These are phyloP conservation scores for Piper betle DNA, from an alignment of 164 flowering plant species.

Conservation along the genomic window DNA sequence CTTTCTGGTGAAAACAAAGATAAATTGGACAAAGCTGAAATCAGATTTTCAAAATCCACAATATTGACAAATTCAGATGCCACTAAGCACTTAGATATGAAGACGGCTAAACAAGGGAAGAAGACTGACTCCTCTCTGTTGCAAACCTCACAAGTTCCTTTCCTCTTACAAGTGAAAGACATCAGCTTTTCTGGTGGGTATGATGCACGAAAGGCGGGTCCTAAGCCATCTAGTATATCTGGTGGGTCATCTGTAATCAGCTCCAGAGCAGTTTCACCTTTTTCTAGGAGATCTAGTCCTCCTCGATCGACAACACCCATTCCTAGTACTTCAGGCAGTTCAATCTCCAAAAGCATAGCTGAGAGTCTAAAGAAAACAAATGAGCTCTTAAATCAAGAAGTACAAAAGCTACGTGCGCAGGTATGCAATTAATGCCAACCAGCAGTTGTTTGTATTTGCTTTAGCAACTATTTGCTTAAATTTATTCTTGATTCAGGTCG, in stretches of 20 bases:
- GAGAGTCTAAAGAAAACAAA: conserved; percentile 96
- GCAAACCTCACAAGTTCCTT: conserved; percentile 53
- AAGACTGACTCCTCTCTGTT: conserved; percentile 53
- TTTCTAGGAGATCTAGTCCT: conserved; percentile 89
- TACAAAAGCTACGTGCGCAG: conserved; percentile 72
- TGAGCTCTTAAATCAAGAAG: conserved; percentile 87
- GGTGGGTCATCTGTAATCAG: conserved; percentile 38
- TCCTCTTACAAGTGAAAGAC: conserved; percentile 59
- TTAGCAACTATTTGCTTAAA: neutral
- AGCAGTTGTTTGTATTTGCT: neutral
- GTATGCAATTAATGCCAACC: conserved; percentile 18
- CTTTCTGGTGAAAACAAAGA: conserved; percentile 91
- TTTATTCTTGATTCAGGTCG: conserved; percentile 36
- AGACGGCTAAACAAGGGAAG: conserved; percentile 83
- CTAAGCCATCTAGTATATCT: conserved; percentile 48
- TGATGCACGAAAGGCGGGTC: conserved; percentile 40
- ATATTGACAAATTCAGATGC: conserved; percentile 69
- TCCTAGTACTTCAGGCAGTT: conserved; percentile 85
- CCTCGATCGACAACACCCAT: conserved; percentile 95
- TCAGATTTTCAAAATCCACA: conserved; percentile 41
- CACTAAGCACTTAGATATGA: conserved; percentile 75
- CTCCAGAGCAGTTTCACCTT: conserved; percentile 91
- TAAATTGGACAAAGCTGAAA: conserved; percentile 68
- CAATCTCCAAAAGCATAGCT: conserved; percentile 74
- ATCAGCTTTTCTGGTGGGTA: conserved; percentile 36